Base-by-base conservation (phyloP, 177 flowering plant species). In the Tripterygium wilfordii region DNA sequence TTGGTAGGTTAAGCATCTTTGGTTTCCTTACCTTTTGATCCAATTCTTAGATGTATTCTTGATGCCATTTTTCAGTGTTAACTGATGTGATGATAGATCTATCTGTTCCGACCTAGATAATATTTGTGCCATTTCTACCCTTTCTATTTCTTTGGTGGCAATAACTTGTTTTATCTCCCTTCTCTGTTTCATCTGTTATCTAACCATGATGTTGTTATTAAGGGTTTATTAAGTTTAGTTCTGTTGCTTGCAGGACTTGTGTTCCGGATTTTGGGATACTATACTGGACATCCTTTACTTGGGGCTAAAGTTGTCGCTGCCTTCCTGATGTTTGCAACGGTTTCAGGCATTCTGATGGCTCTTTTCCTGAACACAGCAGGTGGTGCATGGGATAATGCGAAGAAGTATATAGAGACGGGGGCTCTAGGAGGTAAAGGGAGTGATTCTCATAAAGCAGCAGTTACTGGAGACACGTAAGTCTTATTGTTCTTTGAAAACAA, bases 361-460 rank as follows among this genome's bases (percentile, higher is more conserved):
- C 96, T 92, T 50, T 92, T 92, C 76, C 75, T 92, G 35, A 92
- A 92, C 61, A 92, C 98, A 38, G 74, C 98, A 8, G 96, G 98
- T 56, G 98, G 98, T 49, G 98, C 98, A 12, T 88, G 96, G 98
- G 98, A 91, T 66, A 91, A 91, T 62, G 98, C 98, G 22, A 91
- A 91, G 79, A 91, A 91, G 69, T 92, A 65, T 45, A 92, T 92
- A 42, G 98, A 92, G 57, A 92, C 96, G 1, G 98, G 98, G 8
- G 96, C 87, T 42, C 78, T 88, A 30, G 98, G 98, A 46, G 98
- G 98, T 65, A 92, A 92, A 68, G 98, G 98, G 24, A 88, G 98
- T 45, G 98, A 88, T 24, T 64, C 76, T 45, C 98, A 92, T 54
- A 88, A 92, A 70, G 98, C 98, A 18, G 96, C 98, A 35, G 43